Percentiles rank a stretch among this genome's conserved stretches.
Conservation (phyloP, 2,329 filamentous ascomycete genomes). For the Blastomyces percursus region DNA sequence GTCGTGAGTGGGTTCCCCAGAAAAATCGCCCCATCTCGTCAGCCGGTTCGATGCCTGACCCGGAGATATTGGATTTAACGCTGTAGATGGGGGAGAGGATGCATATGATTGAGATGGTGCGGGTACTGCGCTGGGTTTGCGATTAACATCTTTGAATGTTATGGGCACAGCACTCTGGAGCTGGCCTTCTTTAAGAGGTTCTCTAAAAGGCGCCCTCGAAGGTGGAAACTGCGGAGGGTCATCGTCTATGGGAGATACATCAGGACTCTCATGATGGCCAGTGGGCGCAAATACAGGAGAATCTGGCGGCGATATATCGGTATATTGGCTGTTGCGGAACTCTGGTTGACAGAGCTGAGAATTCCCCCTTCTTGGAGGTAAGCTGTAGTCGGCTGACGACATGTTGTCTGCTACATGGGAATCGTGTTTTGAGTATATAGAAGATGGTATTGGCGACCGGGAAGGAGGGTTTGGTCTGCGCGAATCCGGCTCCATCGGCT, state of each 20-base stretch:
- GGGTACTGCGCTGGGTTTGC: slow-evolving; percentile 18
- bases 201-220: slow-evolving; percentile 7
- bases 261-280: slow-evolving; percentile 20
- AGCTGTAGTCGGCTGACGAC: slow-evolving; percentile 20
- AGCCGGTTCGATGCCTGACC: slow-evolving; percentile 9
- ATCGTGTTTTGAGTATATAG: slow-evolving; percentile 48
- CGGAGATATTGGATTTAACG: slow-evolving; percentile 15
- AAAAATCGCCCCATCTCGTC: slow-evolving; percentile 52
- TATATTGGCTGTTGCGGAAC: slow-evolving; percentile 18
- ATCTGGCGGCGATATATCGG: slow-evolving; percentile 38
- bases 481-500: slow-evolving; percentile 11
- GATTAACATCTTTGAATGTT: slow-evolving; percentile 20
- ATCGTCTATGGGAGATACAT: slow-evolving; percentile 35
- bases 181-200: slow-evolving; percentile 12
- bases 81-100: slow-evolving; percentile 8
- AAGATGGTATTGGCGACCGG: slow-evolving; percentile 43
- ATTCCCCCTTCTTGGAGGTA: slow-evolving; percentile 4
- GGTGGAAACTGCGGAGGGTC: slow-evolving; percentile 10
- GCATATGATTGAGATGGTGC: slow-evolving; percentile 9
- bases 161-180: slow-evolving; percentile 23
- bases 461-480: slow-evolving; percentile 15
- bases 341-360: slow-evolving; percentile 3
- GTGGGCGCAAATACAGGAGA: slow-evolving; percentile 26
- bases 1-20: slow-evolving; percentile 53
- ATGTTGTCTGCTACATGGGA: slow-evolving; percentile 22